A percentile compares a stretch with the other conserved stretches of the same genome.
Conservation (phyloP, 2,329 filamentous ascomycete species). For the Penicillium sp. region DNA sequence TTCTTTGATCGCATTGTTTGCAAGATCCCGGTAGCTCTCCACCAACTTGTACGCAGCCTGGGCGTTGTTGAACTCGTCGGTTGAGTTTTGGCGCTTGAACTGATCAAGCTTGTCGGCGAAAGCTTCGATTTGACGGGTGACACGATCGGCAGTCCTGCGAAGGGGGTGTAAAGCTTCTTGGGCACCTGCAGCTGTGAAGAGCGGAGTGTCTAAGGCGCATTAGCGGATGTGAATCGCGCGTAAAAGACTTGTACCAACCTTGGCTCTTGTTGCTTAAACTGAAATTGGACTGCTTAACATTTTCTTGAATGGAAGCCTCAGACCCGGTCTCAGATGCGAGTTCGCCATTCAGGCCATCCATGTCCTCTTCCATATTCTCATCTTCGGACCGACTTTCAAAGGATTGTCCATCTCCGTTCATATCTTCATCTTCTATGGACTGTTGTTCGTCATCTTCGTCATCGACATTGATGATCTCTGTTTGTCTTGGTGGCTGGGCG, state of each 20-base stretch:
- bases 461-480: conserved; percentile 44
- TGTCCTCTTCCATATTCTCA: conserved; percentile 31
- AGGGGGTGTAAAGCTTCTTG: conserved; percentile 60
- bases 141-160: conserved; percentile 66
- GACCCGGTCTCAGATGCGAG: conserved; percentile 29
- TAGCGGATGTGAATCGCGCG: conserved; percentile 7
- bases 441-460: conserved; percentile 38
- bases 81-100: conserved; percentile 61
- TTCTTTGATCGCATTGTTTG: conserved; percentile 53
- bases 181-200: conserved; percentile 50
- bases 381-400: conserved; percentile 16
- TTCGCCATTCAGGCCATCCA: conserved; percentile 32
- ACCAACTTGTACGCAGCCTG: conserved; percentile 70
- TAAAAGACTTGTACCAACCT: conserved; percentile 11
- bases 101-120: conserved; percentile 83
- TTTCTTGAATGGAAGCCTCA: conserved; percentile 28
- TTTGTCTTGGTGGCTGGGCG: conserved; percentile 26
- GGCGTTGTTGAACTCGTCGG: conserved; percentile 56
- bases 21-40: conserved; percentile 62
- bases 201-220: conserved; percentile 27
- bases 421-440: conserved; percentile 26
- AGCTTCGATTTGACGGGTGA: conserved; percentile 79
- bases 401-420: conserved; percentile 21
- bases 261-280: conserved; percentile 11
- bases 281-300: conserved; percentile 18